Base-by-base conservation (phyloP, 139 green algal genomes). In the Tetradesmus lagerheimii region DNA sequence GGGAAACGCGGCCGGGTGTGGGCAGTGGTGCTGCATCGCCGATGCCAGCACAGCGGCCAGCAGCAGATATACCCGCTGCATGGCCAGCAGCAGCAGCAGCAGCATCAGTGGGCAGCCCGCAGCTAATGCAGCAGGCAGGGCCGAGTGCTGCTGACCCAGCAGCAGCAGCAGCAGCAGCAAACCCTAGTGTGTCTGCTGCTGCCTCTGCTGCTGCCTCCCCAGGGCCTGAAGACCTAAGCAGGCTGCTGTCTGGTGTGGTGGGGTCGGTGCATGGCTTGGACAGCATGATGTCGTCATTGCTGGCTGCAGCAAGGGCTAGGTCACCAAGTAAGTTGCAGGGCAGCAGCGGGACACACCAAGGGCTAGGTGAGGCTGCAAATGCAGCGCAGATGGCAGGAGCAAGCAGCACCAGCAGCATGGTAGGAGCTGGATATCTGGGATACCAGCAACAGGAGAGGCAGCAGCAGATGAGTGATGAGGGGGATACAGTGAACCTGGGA, bases 401-500 rank as follows among this genome's bases (percentile, higher is more conserved):
- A 80, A 34, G 75, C 23, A 45, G 75, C 37, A n/a, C 8, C 9
- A 47, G 75, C 11, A n/a, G 35, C 11, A 23, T 80, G 75, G 2
- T 15, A 31, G 35, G 16, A n/a, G 75, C n/a, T 23, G 8, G 75
- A 23, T 80, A 29, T 31, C 4, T 35, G 31, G 57, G 57, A 23
- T 71, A 71, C 15, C 34, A 80, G 71, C 71, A 41, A 31, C 71
- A 79, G 71, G 12, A 62, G n/a, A n/a, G n/a, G 31, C 57, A 31
- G 57, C 57, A 71, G 57, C 57, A 71, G 20, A n/a, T 71, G 57
- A 23, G 47, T 34, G 80, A 85, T 64, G 79, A 85, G 50, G 79
- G 25, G 27, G 79, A 85, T 67, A 85, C 53, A 6, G 79, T 85
- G 8, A 85, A 85, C 53, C 27, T 85, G 39, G 79, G 79, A 11